Base-by-base conservation (phyloP, 163 green algal genomes). In the Scenedesmus sp. region DNA sequence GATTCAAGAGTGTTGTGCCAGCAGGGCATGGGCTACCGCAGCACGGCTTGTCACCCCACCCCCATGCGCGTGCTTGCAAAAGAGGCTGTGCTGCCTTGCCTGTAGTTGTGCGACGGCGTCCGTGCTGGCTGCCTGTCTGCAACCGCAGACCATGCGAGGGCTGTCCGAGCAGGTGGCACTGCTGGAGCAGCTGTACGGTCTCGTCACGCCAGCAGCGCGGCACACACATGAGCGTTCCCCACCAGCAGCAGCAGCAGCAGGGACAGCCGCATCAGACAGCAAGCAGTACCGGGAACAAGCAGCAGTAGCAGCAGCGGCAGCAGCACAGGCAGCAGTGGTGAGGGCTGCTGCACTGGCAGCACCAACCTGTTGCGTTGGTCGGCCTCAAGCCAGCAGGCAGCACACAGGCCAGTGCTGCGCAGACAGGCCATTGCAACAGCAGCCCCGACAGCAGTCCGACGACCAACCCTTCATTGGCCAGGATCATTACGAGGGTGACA, bases 221-320 rank as follows among this genome's bases (percentile, higher is more conserved):
- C 7, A 3, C 51, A 61, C 3, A 26, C 51, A 61, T 3, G 51
- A 20, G 51, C 51, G 12, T 15, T 22, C 51, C 20, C 13, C 51
- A 61, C 51, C 13, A 61, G 51, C 51, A 61, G 51, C 51, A 15
- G 13, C 51, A 61, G 51, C 7, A 22, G 51, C 51, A 40, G 2
- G 30, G 51, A 22, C 7, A 61, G 51, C 12, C 24, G 13, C 51
- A 3, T 22, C 1, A 1, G 51, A 61, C 56, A 70, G 22, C 22
- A 18, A 40, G 30, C 65, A 76, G 65, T 18, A 16, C 30, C 30
- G 40, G 65, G 9, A 20, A 18, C 65, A 76, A 40, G 65, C 65
- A 76, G 65, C 65, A 76, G 65, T 24, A 72, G 59, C 59, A 35
- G n/a, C n/a, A n/a, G n/a, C n/a, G n/a, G n/a, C n/a, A 76, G 65